These are phyloP conservation scores for Cladophialophora chaetospira DNA, from an alignment of 2,329 filamentous ascomycete genomes.

Conservation along the genomic window DNA sequence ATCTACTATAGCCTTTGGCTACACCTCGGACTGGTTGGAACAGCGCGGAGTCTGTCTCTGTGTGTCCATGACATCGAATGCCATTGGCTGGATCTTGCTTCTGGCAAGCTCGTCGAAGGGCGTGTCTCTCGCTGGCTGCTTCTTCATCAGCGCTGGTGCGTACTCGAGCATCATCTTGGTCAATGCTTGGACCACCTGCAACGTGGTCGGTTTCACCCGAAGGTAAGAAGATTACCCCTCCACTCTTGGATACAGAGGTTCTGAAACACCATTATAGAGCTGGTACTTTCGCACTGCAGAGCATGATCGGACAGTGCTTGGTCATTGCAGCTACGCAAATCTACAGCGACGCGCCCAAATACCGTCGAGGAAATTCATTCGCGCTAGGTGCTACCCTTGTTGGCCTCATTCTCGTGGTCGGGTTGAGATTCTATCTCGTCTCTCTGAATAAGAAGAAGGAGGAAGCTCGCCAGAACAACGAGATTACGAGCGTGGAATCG, in stretches of 20 bases:
- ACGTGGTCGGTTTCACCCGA: constrained; percentile 4
- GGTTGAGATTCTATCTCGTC: neutral
- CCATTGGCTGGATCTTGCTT: constrained; percentile 2
- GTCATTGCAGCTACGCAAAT: neutral
- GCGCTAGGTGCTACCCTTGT: neutral
- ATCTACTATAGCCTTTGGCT: neutral
- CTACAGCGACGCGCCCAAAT: neutral
- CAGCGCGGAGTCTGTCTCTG: neutral
- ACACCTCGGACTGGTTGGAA: neutral
- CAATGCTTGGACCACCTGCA: neutral
- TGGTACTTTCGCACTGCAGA: neutral
- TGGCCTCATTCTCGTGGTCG: neutral
- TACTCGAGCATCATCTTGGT: neutral
- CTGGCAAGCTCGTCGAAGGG: neutral
- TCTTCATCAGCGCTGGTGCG: neutral
- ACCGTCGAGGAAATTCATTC: neutral
- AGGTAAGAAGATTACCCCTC: constrained; percentile 2
- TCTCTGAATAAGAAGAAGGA: neutral
- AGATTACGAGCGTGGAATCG: neutral
- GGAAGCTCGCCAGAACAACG: neutral
- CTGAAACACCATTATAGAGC: neutral
- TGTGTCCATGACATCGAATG: neutral
- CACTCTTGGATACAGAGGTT: neutral
- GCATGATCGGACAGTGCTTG: neutral
- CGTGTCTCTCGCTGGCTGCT: constrained; percentile 1